Percentiles rank a stretch among this genome's conserved stretches.
Conservation (phyloP, 768 basidiomycete species). For the Podaxis sp. region DNA sequence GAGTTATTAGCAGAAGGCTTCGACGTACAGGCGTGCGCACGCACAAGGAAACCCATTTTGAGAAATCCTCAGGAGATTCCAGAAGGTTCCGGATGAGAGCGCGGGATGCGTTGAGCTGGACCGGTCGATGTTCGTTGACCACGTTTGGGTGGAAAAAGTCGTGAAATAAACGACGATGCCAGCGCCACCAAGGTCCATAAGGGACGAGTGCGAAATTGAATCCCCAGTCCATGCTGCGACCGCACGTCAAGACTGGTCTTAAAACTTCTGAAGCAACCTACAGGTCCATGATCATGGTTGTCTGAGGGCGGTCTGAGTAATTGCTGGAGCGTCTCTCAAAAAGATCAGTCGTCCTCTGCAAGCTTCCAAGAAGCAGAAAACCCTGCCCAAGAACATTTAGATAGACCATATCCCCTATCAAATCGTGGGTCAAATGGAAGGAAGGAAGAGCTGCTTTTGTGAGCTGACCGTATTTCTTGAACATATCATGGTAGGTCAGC, state of each 20-base stretch:
- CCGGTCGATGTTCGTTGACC: background rate
- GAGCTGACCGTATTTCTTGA: slow-evolving; percentile 9
- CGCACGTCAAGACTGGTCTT: background rate
- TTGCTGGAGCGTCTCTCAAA: background rate
- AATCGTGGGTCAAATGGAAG: background rate
- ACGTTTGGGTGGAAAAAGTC: slow-evolving; percentile 11
- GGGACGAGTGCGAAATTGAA: background rate
- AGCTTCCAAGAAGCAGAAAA: slow-evolving; percentile 8
- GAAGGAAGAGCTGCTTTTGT: too few species aligned
- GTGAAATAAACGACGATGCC: slow-evolving; percentile 11
- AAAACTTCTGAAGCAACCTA: too few species aligned
- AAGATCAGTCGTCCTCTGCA: background rate
- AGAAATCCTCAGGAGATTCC: slow-evolving; percentile 8
- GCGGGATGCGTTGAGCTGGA: background rate
- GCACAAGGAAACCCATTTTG: background rate
- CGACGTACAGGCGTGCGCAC: background rate
- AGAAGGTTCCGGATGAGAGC: slow-evolving; percentile 3
- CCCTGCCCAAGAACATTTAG: slow-evolving; percentile 12
- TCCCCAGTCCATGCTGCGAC: slow-evolving; percentile 10
- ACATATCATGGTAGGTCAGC: slow-evolving; percentile 10
- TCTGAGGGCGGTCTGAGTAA: too few species aligned
- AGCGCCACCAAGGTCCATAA: slow-evolving; percentile 10
- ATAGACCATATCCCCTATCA: slow-evolving; percentile 13
- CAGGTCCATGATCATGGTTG: too few species aligned
- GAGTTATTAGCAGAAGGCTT: background rate